Conservation (phyloP, 2,329 filamentous ascomycete genomes). For the Ophiostoma pallidulum region DNA sequence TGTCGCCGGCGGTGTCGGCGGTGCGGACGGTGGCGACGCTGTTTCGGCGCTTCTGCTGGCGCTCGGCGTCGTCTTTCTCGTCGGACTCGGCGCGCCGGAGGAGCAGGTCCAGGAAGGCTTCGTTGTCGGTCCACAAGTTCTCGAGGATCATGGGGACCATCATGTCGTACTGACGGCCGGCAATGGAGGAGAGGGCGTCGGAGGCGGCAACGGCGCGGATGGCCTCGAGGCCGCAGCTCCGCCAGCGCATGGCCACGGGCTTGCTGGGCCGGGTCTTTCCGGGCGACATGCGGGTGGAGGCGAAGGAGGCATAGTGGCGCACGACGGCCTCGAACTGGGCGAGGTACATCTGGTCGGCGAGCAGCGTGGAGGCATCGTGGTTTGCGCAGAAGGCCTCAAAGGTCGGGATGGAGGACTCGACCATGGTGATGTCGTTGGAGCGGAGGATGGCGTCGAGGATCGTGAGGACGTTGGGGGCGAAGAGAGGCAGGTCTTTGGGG, state of each 20-base stretch:
- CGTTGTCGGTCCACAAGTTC: conserved; percentile 70
- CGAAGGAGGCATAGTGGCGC: conserved; percentile 67
- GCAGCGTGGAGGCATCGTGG: conserved; percentile 76
- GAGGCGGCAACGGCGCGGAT: conserved; percentile 74
- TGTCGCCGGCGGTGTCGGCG: conserved; percentile 51
- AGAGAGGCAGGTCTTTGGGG: conserved; percentile 80
- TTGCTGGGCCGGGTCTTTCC: conserved; percentile 51
- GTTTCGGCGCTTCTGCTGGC: conserved; percentile 55
- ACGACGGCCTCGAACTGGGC: conserved; percentile 77
- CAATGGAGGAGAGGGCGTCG: conserved; percentile 66
- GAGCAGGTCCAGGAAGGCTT: conserved; percentile 59
- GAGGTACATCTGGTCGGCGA: conserved; percentile 77
- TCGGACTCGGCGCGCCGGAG: conserved; percentile 57
- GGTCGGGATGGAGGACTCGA: conserved; percentile 78
- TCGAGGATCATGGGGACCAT: conserved; percentile 79
- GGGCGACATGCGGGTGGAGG: conserved; percentile 50
- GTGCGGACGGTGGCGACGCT: conserved; percentile 74
- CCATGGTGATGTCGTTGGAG: conserved; percentile 82
- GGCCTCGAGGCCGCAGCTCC: conserved; percentile 63
- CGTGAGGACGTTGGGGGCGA: conserved; percentile 73
- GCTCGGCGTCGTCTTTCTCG: conserved; percentile 59
- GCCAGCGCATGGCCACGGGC: conserved; percentile 70
- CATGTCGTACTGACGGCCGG: conserved; percentile 64
- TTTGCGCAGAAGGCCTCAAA: conserved; percentile 84
- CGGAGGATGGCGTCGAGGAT: conserved; percentile 75